These are phyloP conservation scores for Novakomyces olei DNA, from an alignment of 805 yeast genomes.

Conservation along the genomic window DNA sequence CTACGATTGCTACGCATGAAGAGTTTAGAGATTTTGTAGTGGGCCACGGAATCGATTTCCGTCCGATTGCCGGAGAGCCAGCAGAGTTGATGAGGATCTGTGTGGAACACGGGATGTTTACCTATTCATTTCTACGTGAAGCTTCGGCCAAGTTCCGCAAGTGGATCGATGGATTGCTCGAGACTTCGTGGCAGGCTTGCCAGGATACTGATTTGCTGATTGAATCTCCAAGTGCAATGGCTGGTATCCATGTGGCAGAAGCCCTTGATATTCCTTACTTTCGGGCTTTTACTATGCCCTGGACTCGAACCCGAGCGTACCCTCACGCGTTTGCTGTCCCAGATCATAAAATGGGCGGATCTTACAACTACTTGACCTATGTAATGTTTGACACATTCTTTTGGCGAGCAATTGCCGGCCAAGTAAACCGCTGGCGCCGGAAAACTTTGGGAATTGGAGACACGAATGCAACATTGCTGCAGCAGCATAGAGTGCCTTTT, in stretches of 20 bases:
- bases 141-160: constrained; percentile 58
- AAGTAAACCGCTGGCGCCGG: constrained; percentile 72
- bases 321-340: constrained; percentile 95
- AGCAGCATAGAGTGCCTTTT: constrained; percentile 66
- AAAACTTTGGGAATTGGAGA: constrained; percentile 39
- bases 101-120: constrained; percentile 78
- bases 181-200: constrained; percentile 70
- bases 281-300: constrained; percentile 95
- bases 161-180: constrained; percentile 60
- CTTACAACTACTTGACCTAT: constrained; percentile 79
- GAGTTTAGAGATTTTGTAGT: constrained; percentile 65
- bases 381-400: constrained; percentile 79
- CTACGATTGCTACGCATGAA: constrained; percentile 62
- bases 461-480: constrained; percentile 49
- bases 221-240: constrained; percentile 94
- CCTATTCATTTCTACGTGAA: constrained; percentile 60
- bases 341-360: constrained; percentile 78
- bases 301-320: constrained; percentile 88
- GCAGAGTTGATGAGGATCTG: constrained; percentile 75
- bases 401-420: constrained; percentile 80
- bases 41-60: constrained; percentile 43
- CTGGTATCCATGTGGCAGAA: constrained; percentile 87
- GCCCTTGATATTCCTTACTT: constrained; percentile 74
- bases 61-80: constrained; percentile 75
- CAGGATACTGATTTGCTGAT: constrained; percentile 61